Evolutionary conservation across 371 early-diverging fungal species (phyloP).

Genomic region (Sanchytrium tribonematis): DNA sequence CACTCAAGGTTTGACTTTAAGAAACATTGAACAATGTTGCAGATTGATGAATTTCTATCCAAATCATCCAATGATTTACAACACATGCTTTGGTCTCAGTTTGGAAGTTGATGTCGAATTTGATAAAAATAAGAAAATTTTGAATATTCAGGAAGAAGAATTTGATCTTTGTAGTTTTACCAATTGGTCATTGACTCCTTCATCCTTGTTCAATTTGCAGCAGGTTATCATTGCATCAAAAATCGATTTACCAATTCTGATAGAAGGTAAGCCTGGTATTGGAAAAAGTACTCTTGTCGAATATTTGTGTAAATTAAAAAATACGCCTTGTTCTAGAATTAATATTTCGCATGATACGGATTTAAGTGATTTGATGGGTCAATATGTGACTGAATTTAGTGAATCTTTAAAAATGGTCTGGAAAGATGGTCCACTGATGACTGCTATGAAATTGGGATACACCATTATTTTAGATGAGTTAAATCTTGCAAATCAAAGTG

Average conservation of each 20-base stretch:
- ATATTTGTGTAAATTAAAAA: constrained; percentile 49
- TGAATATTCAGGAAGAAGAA: background rate
- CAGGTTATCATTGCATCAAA: background rate
- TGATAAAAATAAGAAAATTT: background rate
- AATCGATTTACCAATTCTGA: constrained; percentile 62
- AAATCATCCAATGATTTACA: background rate
- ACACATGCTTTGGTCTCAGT: background rate
- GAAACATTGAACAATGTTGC: background rate
- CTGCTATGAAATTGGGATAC: constrained; percentile 77
- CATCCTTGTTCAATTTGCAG: background rate
- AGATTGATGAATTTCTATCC: background rate
- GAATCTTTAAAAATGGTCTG: constrained; percentile 66
- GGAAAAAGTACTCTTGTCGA: constrained; percentile 91
- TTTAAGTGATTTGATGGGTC: constrained; percentile 93
- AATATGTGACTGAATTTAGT: constrained; percentile 46
- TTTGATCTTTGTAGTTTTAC: background rate
- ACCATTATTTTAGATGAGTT: constrained; percentile 98
- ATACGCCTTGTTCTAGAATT: constrained; percentile 67
- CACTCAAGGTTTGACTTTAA: background rate
- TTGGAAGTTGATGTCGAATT: background rate
- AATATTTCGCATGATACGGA: constrained; percentile 98
- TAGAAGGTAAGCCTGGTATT: constrained; percentile 87
- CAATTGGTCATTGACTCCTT: background rate
- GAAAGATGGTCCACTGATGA: constrained; percentile 87
- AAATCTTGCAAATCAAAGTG: constrained; percentile 95